phyloP scores from a whole-genome alignment of 257 asterid genomes.

The Penstemon barbatus region DNA sequence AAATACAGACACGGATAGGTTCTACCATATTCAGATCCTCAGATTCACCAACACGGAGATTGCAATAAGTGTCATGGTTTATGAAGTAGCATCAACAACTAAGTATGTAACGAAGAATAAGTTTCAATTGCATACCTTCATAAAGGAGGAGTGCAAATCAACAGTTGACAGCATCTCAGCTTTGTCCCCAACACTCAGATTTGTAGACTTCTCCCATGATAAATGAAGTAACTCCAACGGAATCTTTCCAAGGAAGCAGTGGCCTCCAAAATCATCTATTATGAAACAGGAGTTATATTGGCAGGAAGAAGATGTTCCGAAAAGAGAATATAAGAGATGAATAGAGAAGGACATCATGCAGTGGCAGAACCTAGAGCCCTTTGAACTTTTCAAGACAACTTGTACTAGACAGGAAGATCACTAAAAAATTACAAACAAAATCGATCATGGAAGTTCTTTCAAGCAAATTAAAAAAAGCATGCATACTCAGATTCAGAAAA shows the following conservation, averaged over 20 bases:
- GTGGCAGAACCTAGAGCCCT: conserved; percentile 21
- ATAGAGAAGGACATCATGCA: conserved; percentile 14
- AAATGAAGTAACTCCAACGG: conserved; percentile 80
- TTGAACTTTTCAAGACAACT: not conserved
- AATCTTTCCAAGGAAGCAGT: conserved; percentile 81
- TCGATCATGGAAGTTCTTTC: not conserved
- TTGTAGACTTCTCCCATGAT: conserved; percentile 81
- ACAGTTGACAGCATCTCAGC: conserved; percentile 87
- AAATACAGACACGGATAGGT: not conserved
- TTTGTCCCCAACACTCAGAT: conserved; percentile 76
- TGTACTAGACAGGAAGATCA: conserved; percentile 13
- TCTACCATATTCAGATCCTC: conserved; percentile 11
- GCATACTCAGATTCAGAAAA: no score
- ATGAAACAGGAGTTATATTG: conserved; percentile 28
- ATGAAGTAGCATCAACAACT: conserved; percentile 14
- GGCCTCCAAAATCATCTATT: conserved; percentile 70
- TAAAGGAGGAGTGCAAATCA: conserved; percentile 73
- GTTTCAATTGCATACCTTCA: conserved; percentile 54
- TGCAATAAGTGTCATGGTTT: not conserved
- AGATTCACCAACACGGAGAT: conserved; percentile 15
- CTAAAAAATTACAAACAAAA: not conserved
- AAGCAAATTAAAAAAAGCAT: not conserved
- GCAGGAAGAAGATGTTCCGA: conserved; percentile 24
- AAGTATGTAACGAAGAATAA: not conserved
- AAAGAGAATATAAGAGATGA: conserved; percentile 9